Percentiles rank a stretch among this genome's conserved stretches.
Conservation (phyloP, 2,329 filamentous ascomycete genomes). For the Tolypocladium guangdongense region DNA sequence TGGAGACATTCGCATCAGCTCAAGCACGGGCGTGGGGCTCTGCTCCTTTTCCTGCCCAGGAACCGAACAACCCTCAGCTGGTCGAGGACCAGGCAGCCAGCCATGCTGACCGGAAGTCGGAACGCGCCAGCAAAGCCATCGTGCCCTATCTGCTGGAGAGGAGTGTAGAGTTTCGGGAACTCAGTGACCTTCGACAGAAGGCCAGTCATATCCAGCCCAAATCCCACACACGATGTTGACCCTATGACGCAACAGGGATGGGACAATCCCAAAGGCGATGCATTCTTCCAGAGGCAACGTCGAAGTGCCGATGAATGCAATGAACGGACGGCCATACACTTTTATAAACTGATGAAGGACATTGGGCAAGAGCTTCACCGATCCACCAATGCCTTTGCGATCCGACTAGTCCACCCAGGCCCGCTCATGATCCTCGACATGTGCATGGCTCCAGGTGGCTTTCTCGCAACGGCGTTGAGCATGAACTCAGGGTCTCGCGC, state of each 20-base stretch:
- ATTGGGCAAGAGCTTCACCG: conserved; percentile 31
- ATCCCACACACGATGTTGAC: not conserved
- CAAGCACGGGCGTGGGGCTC: not conserved
- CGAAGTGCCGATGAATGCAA: not conserved
- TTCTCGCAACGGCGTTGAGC: conserved; percentile 25
- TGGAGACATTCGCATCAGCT: not conserved
- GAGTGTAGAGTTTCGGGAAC: not conserved
- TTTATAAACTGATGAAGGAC: conserved; percentile 30
- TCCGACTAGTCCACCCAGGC: conserved; percentile 1
- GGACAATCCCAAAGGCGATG: not conserved
- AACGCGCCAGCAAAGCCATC: not conserved
- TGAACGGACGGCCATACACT: not conserved
- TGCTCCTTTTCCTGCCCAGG: not conserved
- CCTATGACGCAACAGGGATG: not conserved
- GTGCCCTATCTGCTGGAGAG: not conserved
- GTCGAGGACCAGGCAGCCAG: not conserved
- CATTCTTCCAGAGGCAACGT: not conserved
- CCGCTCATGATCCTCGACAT: conserved; percentile 34
- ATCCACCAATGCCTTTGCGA: conserved; percentile 18
- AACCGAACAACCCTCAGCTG: not conserved
- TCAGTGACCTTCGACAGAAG: not conserved
- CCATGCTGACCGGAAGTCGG: not conserved
- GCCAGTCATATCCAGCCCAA: not conserved
- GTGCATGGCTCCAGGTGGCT: conserved; percentile 46
- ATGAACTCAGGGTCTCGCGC: conserved; percentile 20